These are phyloP conservation scores for Diaporthe sp. DNA, from an alignment of 2,329 filamentous ascomycete species.

Conservation along the genomic window DNA sequence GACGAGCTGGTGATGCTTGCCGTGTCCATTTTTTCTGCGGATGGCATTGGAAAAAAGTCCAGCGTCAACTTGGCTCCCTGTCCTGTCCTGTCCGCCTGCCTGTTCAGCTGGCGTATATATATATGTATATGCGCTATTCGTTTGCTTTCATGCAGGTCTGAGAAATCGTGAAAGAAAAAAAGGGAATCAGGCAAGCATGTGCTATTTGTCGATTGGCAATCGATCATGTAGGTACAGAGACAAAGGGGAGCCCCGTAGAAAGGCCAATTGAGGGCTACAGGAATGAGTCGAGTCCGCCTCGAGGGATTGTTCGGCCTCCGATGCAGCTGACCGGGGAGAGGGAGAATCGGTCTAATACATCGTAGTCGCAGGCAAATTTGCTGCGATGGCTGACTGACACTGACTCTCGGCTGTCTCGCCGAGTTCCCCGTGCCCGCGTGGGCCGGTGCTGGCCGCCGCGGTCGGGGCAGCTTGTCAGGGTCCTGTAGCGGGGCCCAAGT, in stretches of 20 bases:
- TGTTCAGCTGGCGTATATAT: background rate
- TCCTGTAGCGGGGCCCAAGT: conserved; percentile 10
- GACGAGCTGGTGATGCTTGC: conserved; percentile 39
- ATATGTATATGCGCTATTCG: background rate
- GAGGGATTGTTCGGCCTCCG: conserved; percentile 33
- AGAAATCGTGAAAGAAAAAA: background rate
- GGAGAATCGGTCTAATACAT: conserved; percentile 7
- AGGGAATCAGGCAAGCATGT: conserved; percentile 16
- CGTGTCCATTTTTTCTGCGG: conserved; percentile 36
- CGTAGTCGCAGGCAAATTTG: conserved; percentile 8
- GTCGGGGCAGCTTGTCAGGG: conserved; percentile 32
- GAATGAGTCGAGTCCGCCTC: conserved; percentile 2
- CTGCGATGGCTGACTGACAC: conserved; percentile 29
- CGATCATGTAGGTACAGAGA: background rate
- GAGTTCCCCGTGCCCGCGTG: conserved; percentile 35
- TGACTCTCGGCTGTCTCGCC: conserved; percentile 25
- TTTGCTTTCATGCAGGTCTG: background rate
- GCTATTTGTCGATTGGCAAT: conserved; percentile 9
- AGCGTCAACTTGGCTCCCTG: background rate
- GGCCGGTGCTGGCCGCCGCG: conserved; percentile 27
- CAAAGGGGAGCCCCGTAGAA: background rate
- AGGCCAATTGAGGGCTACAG: conserved; percentile 16
- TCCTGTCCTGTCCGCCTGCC: background rate
- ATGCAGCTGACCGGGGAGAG: conserved; percentile 18
- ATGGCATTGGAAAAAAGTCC: background rate